phyloP scores from a whole-genome alignment of 228 moss, liverwort and hornwort genomes.

The Sphagnum magellanicum region DNA sequence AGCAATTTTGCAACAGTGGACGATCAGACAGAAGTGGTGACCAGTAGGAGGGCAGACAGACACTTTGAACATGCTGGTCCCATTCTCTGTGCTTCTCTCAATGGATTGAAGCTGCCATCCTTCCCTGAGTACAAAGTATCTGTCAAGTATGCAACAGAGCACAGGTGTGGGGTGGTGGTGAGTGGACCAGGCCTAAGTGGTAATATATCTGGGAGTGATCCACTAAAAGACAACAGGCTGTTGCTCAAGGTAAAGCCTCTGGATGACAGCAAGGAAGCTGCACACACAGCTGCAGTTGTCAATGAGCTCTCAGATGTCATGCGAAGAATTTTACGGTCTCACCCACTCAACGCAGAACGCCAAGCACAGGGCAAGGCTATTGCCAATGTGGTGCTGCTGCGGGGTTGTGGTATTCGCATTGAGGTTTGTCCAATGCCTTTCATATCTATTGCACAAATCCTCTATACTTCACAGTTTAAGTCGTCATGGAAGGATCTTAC shows the following conservation, averaged over 20 bases:
- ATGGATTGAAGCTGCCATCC: conserved; percentile 73
- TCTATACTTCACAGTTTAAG: no score
- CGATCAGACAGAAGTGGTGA: conserved; percentile 71
- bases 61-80: conserved; percentile 93
- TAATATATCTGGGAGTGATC: conserved; percentile 90
- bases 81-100: conserved; percentile 71
- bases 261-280: conserved; percentile 70
- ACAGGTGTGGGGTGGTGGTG: conserved; percentile 96
- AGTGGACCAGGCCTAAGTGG: conserved; percentile 86
- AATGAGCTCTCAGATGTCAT: conserved; percentile 86
- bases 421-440: conserved; percentile 34
- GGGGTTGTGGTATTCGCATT: conserved; percentile 95
- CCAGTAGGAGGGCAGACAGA: conserved; percentile 84
- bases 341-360: conserved; percentile 86
- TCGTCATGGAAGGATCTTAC: no score
- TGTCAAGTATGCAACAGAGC: conserved; percentile 98
- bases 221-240: conserved; percentile 76
- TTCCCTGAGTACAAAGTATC: conserved; percentile 84
- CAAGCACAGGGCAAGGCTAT: conserved; percentile 66
- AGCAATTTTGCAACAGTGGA: conserved; percentile 96
- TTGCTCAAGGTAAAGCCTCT: conserved; percentile 64
- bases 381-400: conserved; percentile 80
- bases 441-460: no score
- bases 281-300: conserved; percentile 80
- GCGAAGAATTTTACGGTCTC: conserved; percentile 65